Evolutionary conservation across 2,329 filamentous ascomycete genomes (phyloP), one percentile per base, ranked within the genome.

Genomic region (Penicillium capsulatum): DNA sequence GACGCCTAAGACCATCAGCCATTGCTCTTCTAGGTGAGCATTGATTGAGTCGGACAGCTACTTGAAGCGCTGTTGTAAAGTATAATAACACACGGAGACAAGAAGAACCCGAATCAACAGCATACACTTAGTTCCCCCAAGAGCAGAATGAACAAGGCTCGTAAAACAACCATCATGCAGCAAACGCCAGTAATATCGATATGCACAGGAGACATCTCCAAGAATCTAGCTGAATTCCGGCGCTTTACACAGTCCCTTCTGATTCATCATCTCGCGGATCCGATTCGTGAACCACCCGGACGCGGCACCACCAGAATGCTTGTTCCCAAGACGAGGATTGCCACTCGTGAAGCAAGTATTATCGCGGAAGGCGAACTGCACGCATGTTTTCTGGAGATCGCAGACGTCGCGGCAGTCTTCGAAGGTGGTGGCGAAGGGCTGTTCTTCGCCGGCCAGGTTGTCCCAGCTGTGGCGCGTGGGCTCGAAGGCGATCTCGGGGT

Each of bases 281-380:
- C 59, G 54, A 17, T 42, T 50, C 14, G 55, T 47, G 8, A 60
- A 37, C 62, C 64, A 66, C 1, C 62, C 63, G 1, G 63, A 65
- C 11, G 48, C 48, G 2, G 52, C 46, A 2, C 38, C 29, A 7
- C 17, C 9, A 5, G 51, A 31, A 10, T 42, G 50, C 4, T 44
- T 17, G n/a, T 49, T 38, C 3, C 63, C 63, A 14, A 66, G 48
- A 17, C 56, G 56, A 4, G 63, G 63, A 1, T 49, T 59, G 4
- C 45, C 45, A 19, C 55, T 50, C 0, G 58, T 64, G 42, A 51
- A 64, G 42, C 63, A 66, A 10, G 35, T 47, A 7, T 48, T 45
- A 8, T 51, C 55, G 24, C 55, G 55, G 49, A 58, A 56, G 19
- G 51, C 45, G 44, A 60, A 66, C 36, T 66, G 63, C 7, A 53